Evolutionary conservation across 2,329 filamentous ascomycete genomes (phyloP).

Genomic region (Colletotrichum filicis): DNA sequence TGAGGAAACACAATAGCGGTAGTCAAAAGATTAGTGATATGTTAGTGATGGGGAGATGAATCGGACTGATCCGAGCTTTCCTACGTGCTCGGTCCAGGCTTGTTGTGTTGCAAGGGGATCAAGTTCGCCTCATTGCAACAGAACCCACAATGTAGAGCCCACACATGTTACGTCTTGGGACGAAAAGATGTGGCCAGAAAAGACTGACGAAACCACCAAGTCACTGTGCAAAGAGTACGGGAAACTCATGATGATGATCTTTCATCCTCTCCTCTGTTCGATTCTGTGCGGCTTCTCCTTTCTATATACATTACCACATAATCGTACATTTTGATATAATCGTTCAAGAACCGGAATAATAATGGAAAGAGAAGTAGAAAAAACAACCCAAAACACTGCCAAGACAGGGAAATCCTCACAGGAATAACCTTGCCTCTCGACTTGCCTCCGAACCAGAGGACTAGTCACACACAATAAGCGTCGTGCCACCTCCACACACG

Average conservation of each 20-base stretch:
- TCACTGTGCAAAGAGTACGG: background rate
- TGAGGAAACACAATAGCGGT: background rate
- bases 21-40: background rate
- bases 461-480: background rate
- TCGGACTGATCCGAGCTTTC: background rate
- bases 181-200: background rate
- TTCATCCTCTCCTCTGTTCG: conserved; percentile 10
- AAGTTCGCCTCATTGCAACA: conserved; percentile 11
- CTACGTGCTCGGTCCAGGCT: background rate
- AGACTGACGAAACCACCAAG: no score
- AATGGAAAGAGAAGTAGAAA: background rate
- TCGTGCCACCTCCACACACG: background rate
- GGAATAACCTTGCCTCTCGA: background rate
- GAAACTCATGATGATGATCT: background rate
- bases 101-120: background rate
- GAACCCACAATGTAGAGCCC: background rate
- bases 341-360: background rate
- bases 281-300: conserved; percentile 13
- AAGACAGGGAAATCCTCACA: conserved; percentile 1
- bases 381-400: conserved; percentile 19
- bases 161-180: background rate
- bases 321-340: conserved; percentile 24
- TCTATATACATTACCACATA: conserved; percentile 34
- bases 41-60: background rate
- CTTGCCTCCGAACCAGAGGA: background rate